Evolutionary conservation across 2,329 filamentous ascomycete species (phyloP), one percentile per base, ranked within the genome.

Genomic region (Aspergillus terreus): DNA sequence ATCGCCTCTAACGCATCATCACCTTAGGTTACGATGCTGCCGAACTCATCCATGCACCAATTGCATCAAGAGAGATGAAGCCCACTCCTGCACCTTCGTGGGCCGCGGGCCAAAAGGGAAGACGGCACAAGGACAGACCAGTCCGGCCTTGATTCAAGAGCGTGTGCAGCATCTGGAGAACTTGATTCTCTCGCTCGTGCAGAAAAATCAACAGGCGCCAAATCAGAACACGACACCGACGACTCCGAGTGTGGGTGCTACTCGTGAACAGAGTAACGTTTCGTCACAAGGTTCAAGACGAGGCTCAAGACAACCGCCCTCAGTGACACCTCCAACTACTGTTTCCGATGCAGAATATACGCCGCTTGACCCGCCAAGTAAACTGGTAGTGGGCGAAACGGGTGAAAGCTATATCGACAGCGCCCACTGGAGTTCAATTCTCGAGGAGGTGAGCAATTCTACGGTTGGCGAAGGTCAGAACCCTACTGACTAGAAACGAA

Each of bases 101-200:
- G 68, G 68, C 40, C 66, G 66, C 15, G 68, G 68, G 2, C 68
- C 68, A 15, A 61, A 63, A 49, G 62, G 62, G 12, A 67, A 65
- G 42, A 48, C 58, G 17, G 60, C 63, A 11, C 58, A 64, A 44
- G 60, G 59, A 17, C 61, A 53, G 3, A 40, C 63, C 4, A 68
- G 58, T 42, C 63, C 66, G 11, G 56, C 64, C 3, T 56, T 67
- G 30, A 61, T 70, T 9, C 68, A 71, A 46, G 66, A 69, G 49
- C 65, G 68, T 14, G 56, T 71, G 14, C 67, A 70, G 49, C 67
- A 71, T 55, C 46, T 71, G 41, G 68, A 71, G 48, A 71, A 71
- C 46, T 44, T 71, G 40, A 67, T 71, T 14, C 55, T 70, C 51
- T 71, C 68, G 6, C 54, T 71, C 42, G 61, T 67, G 9, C 65